Evolutionary conservation across 2,329 filamentous ascomycete genomes (phyloP), one percentile per base, ranked within the genome.

Genomic region (Alternaria conjuncta): DNA sequence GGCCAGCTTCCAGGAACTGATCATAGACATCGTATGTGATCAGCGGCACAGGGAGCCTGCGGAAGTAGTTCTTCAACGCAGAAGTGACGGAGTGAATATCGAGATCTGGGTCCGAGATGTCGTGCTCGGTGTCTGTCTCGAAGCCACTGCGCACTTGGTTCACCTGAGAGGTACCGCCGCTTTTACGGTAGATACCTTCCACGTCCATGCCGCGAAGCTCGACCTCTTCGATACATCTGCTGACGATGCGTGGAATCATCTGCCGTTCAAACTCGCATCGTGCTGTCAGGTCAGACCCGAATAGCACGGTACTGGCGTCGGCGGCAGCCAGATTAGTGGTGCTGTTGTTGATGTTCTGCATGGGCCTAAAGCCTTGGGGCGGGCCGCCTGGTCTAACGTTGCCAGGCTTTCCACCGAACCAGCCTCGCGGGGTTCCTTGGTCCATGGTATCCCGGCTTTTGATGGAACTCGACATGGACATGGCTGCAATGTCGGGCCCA

Each of bases 181-280:
- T 97, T 85, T 99, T 99, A 75, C 96, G 90, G 83, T 99, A 99
- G 72, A 99, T 97, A 66, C 96, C 96, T 82, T 98, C 96, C 71
- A 96, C 88, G 74, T 98, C 94, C 93, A 99, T 97, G 81, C 95
- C 96, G 77, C 96, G 90, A 21, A 96, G 84, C 80, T 99, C 96
- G 43, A 99, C 96, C 81, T 99, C 95, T 77, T 97, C 93, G 70
- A 99, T 97, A 81, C 96, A 99, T 51, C 94, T 91, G 51, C 90
- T 95, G 46, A 99, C 92, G 26, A 99, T 92, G 66, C 89, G 90
- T 51, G 96, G 96, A 65, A 99, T 95, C 73, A 95, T 90, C 57
- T 92, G 90, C 67, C 92, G 92, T 80, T 99, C 96, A 75, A 88
- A 94, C 55, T 97, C 94, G 75, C 93, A 91, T 67, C 96, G 90